Percentiles rank a stretch among this genome's conserved stretches.
These are phyloP conservation scores for Coemansia sp. DNA, from an alignment of 192 early-diverging fungal species.

Conservation along the genomic window DNA sequence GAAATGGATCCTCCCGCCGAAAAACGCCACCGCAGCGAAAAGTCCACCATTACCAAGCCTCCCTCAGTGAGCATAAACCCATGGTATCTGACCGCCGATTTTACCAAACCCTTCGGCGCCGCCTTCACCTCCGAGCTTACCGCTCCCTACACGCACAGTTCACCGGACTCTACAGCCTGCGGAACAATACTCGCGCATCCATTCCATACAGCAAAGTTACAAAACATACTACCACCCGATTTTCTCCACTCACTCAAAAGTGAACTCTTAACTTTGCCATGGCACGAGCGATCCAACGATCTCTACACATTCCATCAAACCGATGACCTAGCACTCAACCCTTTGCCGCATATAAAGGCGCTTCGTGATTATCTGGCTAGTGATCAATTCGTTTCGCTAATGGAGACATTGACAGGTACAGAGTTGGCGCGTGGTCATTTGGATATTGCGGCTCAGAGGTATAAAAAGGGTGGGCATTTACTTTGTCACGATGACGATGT, in stretches of 20 bases:
- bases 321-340: constrained; percentile 60
- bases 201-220: constrained; percentile 40
- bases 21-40: constrained; percentile 26
- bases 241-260: constrained; percentile 31
- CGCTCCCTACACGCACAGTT: background rate
- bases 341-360: constrained; percentile 44
- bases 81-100: constrained; percentile 31
- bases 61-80: constrained; percentile 17
- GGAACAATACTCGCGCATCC: constrained; percentile 28
- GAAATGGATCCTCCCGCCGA: constrained; percentile 13
- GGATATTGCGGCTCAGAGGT: constrained; percentile 71
- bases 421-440: constrained; percentile 61
- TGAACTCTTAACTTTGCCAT: constrained; percentile 28
- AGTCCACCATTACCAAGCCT: background rate
- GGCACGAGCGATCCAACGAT: constrained; percentile 64
- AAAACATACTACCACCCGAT: constrained; percentile 11
- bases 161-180: background rate
- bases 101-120: constrained; percentile 15
- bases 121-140: constrained; percentile 23
- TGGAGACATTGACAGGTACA: constrained; percentile 66
- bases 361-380: constrained; percentile 65
- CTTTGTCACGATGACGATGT: constrained; percentile 80
- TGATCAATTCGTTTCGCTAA: constrained; percentile 61
- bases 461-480: constrained; percentile 63
- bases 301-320: constrained; percentile 74